Base-by-base conservation (phyloP, 306 rosid genomes). In the Hippophae tibetana region DNA sequence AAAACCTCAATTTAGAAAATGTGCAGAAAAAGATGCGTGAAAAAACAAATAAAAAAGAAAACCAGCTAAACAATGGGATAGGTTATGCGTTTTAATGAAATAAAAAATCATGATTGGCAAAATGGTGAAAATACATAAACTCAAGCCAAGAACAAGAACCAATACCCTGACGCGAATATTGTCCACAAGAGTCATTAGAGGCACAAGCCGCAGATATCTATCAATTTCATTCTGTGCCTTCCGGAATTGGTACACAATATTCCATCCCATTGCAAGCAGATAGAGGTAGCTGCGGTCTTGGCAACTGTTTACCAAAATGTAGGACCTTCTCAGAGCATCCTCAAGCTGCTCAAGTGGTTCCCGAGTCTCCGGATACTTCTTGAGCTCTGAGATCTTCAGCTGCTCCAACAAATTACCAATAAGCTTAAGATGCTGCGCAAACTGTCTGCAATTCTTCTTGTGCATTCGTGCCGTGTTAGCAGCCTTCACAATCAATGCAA, bases 221-320 rank as follows among this genome's bases (percentile, higher is more conserved):
- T 78, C 75, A 26, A 78, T 78, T 61, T 69, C 77, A n/a, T 60
- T 45, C 48, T 74, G 75, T n/a, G 58, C 58, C 31, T 61, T 66
- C 8, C 80, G 77, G 75, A 79, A 79, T 43, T 62, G 84, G 54
- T 71, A 60, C 51, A 74, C 69, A 0, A 71, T 67, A 49, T 27
- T 64, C 80, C 80, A 74, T 11, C 80, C 80, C 72, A 68, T 65
- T 50, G 80, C 80, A 40, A 74, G 69, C 77, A 79, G 56, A 64
- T 74, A 79, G 23, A 79, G 45, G 26, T 60, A 74, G 48, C 84
- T 67, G 48, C 57, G 58, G 63, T 74, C 80, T 45, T 65, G 45
- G 58, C 84, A 79, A 38, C 77, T 64, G 56, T 74, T 70, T 40
- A 71, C 70, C 52, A 74, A 27, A 31, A 42, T 64, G 31, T 70